A percentile compares a stretch with the other conserved stretches of the same genome.
Evolutionary conservation across 2,329 filamentous ascomycete species (phyloP).

Genomic region (Aureobasidium namibiae): DNA sequence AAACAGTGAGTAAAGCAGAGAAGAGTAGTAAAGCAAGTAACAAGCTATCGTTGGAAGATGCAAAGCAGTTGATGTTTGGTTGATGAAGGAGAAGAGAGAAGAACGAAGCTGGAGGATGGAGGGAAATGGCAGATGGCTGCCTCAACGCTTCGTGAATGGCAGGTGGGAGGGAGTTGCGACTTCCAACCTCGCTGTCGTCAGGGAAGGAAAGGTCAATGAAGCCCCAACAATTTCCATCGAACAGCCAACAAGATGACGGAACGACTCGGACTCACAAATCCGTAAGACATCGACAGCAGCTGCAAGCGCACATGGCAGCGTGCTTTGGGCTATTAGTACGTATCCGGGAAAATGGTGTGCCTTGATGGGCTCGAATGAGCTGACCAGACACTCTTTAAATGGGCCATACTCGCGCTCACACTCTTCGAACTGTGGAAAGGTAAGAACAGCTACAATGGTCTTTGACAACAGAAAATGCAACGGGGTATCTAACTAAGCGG

Average conservation of each 20-base stretch:
- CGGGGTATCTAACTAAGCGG: not conserved
- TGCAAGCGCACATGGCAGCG: not conserved
- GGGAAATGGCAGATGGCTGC: not conserved
- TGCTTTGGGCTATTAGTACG: too few relatives aligned
- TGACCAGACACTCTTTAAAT: too few relatives aligned
- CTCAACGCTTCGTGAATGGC: not conserved
- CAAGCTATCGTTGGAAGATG: slow-evolving; percentile 9
- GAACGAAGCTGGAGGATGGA: not conserved
- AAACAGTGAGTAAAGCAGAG: slow-evolving; percentile 6
- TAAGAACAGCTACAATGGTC: too few relatives aligned
- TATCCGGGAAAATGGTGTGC: too few relatives aligned
- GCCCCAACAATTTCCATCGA: not conserved
- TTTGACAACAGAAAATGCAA: too few relatives aligned
- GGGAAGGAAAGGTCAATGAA: not conserved
- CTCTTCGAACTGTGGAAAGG: too few relatives aligned
- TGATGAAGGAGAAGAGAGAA: not conserved
- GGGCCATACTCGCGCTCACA: too few relatives aligned
- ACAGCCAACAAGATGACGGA: not conserved
- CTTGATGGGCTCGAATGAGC: too few relatives aligned
- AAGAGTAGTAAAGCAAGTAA: not conserved
- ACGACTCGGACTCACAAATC: not conserved
- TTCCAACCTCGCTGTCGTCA: not conserved
- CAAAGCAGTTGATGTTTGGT: slow-evolving; percentile 5
- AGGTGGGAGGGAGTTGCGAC: not conserved
- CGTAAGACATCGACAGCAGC: too few relatives aligned